Conservation (phyloP, 164 flowering plant genomes). For the Buxus sempervirens region DNA sequence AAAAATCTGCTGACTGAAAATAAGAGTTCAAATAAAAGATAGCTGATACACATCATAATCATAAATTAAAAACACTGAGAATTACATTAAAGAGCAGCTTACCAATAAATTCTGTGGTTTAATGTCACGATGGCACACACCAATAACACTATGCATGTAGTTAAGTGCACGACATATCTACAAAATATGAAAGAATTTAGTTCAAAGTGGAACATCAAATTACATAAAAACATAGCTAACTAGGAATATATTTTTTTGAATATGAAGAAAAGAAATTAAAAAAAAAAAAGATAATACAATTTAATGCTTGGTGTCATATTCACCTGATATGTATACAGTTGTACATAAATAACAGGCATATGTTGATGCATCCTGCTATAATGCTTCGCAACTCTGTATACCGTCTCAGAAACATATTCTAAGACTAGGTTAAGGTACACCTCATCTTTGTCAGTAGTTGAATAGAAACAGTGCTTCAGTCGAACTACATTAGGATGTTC, state of each 20-base stretch:
- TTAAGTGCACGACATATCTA: conserved; percentile 89
- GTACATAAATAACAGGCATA: conserved; percentile 73
- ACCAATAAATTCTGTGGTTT: conserved; percentile 98
- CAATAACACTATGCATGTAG: conserved; percentile 77
- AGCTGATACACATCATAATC: background rate
- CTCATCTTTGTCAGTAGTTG: conserved; percentile 87
- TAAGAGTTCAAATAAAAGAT: background rate
- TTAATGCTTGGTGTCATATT: background rate
- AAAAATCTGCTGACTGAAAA: too few relatives aligned
- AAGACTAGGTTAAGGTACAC: conserved; percentile 89
- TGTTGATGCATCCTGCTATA: conserved; percentile 70
- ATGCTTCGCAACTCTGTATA: conserved; percentile 71
- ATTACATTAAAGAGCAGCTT: conserved; percentile 15
- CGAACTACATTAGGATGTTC: conserved; percentile 83
- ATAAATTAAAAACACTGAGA: too few relatives aligned
- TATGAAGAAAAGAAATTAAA: too few relatives aligned
- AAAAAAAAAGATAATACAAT: background rate
- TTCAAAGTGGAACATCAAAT: too few relatives aligned
- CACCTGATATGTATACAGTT: conserved; percentile 93
- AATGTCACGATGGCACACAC: conserved; percentile 96
- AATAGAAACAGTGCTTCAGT: conserved; percentile 81
- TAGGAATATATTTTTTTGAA: too few relatives aligned
- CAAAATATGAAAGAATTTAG: conserved; percentile 16
- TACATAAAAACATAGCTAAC: too few relatives aligned
- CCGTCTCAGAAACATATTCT: conserved; percentile 90